phyloP scores from a whole-genome alignment of 2,329 filamentous ascomycete genomes.

The Paradendryphiella salina region DNA sequence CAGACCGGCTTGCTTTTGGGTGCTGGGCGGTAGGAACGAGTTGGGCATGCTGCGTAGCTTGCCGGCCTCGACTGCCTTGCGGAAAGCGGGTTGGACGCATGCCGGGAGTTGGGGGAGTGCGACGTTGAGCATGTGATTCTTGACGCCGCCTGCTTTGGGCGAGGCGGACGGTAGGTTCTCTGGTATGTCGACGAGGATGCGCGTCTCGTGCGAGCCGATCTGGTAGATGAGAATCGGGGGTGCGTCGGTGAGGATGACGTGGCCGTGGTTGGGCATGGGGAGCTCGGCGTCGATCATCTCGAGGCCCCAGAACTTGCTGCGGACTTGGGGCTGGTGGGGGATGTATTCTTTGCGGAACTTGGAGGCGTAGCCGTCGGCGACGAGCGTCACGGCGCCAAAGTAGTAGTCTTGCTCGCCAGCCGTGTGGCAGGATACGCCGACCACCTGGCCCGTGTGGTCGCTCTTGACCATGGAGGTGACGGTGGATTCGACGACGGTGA shows the following conservation, averaged over 20 bases:
- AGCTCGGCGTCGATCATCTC: slow-evolving; percentile 88
- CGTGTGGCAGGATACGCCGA: slow-evolving; percentile 80
- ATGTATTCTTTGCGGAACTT: slow-evolving; percentile 86
- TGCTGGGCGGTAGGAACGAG: slow-evolving; percentile 82
- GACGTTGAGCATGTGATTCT: slow-evolving; percentile 76
- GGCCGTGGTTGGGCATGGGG: slow-evolving; percentile 74
- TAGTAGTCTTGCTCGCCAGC: slow-evolving; percentile 69
- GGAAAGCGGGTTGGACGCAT: slow-evolving; percentile 72
- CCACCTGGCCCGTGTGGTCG: slow-evolving; percentile 68
- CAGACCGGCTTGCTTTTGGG: slow-evolving; percentile 70
- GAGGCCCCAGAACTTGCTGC: slow-evolving; percentile 89
- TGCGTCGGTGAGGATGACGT: slow-evolving; percentile 80
- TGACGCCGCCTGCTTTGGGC: slow-evolving; percentile 76
- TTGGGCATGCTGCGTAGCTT: slow-evolving; percentile 93
- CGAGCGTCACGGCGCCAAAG: slow-evolving; percentile 85
- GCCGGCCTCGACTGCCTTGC: slow-evolving; percentile 73
- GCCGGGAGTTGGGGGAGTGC: slow-evolving; percentile 78
- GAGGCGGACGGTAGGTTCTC: slow-evolving; percentile 73
- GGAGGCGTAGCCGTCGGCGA: slow-evolving; percentile 89
- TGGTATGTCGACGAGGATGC: slow-evolving; percentile 86
- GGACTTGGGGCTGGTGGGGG: slow-evolving; percentile 66
- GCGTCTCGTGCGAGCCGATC: slow-evolving; percentile 92
- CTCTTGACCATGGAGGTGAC: slow-evolving; percentile 75
- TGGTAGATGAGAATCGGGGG: slow-evolving; percentile 90
- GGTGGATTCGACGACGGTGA: slow-evolving; percentile 89